These are phyloP conservation scores for Herpetomonas samuelpessoai DNA, from an alignment of 208 protist genomes.

Conservation along the genomic window DNA sequence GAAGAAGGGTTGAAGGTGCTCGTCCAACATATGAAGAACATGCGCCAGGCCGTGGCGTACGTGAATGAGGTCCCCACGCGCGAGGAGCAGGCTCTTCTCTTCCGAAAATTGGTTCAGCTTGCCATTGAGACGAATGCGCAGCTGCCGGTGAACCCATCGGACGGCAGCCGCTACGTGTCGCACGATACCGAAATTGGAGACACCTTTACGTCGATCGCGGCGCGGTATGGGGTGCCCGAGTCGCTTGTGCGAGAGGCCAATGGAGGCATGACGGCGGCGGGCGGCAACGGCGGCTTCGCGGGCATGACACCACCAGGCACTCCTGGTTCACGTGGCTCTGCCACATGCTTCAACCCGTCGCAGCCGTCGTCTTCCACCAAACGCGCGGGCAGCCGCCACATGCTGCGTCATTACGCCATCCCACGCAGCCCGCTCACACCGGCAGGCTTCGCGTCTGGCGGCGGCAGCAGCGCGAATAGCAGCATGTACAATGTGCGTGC, in stretches of 20 bases:
- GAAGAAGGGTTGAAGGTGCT: slow-evolving; percentile 76
- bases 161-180: slow-evolving; percentile 26
- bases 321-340: neutral
- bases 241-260: slow-evolving; percentile 23
- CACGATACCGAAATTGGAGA: slow-evolving; percentile 40
- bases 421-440: neutral
- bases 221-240: slow-evolving; percentile 38
- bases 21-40: slow-evolving; percentile 49
- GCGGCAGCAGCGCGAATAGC: neutral
- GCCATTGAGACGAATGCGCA: slow-evolving; percentile 31
- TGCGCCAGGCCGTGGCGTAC: slow-evolving; percentile 42
- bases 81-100: slow-evolving; percentile 61
- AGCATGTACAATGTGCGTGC: neutral
- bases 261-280: neutral
- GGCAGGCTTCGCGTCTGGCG: too few species aligned
- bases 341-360: neutral
- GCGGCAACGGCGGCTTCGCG: neutral
- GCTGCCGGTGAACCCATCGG: slow-evolving; percentile 16
- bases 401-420: neutral
- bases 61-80: slow-evolving; percentile 32
- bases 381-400: neutral
- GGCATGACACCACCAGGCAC: neutral
- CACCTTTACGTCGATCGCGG: slow-evolving; percentile 43
- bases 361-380: neutral
- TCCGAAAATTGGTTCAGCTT: slow-evolving; percentile 46